phyloP scores from a whole-genome alignment of 2,329 filamentous ascomycete genomes.

The Fusarium compactum region DNA sequence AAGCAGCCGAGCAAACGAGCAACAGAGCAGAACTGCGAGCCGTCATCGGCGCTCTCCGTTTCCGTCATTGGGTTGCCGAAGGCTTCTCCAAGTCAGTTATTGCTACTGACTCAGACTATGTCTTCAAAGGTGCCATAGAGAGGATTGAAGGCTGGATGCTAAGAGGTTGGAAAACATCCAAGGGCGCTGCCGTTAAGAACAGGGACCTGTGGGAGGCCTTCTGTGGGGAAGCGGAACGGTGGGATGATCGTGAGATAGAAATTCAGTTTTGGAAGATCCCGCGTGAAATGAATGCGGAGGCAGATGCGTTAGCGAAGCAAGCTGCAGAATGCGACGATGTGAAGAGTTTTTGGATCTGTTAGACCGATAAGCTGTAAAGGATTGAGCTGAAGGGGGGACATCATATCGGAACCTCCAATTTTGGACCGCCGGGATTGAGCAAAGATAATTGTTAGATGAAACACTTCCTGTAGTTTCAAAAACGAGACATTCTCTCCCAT shows the following conservation, averaged over 20 bases:
- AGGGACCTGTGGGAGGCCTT: slow-evolving; percentile 65
- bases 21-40: slow-evolving; percentile 51
- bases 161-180: slow-evolving; percentile 58
- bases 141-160: slow-evolving; percentile 34
- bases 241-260: slow-evolving; percentile 45
- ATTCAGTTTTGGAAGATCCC: slow-evolving; percentile 64
- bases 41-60: slow-evolving; percentile 17
- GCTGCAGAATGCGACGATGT: slow-evolving; percentile 31
- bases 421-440: no score
- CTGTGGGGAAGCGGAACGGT: slow-evolving; percentile 55
- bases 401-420: no score
- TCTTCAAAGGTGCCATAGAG: slow-evolving; percentile 22
- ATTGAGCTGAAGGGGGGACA: no score
- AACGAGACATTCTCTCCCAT: no score
- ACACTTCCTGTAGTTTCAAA: no score
- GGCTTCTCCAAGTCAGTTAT: slow-evolving; percentile 53
- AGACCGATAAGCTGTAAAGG: no score
- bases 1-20: slow-evolving; percentile 55
- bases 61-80: slow-evolving; percentile 47
- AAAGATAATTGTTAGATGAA: no score
- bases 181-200: slow-evolving; percentile 58
- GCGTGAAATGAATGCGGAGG: slow-evolving; percentile 56
- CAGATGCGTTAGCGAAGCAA: slow-evolving; percentile 56
- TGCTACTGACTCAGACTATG: slow-evolving; percentile 46
- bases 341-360: background rate